Conservation (phyloP, 1,284 basidiomycete species). For the Rhodotorula sp. region DNA sequence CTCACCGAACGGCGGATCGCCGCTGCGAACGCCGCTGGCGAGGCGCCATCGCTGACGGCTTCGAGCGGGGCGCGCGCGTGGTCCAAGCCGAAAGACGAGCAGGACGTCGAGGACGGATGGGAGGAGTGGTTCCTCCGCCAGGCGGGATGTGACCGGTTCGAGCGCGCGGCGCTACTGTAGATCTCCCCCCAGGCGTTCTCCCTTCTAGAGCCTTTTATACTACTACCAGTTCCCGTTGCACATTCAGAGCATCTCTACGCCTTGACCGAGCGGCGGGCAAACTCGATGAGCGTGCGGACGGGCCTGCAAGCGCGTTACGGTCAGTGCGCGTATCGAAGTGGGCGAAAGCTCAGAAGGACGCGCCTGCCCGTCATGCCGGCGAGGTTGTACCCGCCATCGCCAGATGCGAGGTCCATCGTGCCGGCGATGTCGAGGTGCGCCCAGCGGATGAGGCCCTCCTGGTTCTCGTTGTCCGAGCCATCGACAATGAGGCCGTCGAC, state of each 20-base stretch:
- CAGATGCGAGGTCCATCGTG: conserved; percentile 46
- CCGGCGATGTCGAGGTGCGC: conserved; percentile 80
- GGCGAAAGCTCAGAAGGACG: not conserved
- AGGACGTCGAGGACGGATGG: conserved; percentile 17
- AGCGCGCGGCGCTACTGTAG: conserved; percentile 5
- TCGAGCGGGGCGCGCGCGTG: not conserved
- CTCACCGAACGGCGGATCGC: conserved; percentile 14
- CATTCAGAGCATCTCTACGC: not conserved
- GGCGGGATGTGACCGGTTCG: conserved; percentile 36
- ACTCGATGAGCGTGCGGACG: conserved; percentile 36
- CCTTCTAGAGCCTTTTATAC: not conserved
- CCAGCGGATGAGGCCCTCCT: conserved; percentile 37
- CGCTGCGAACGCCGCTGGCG: conserved; percentile 9
- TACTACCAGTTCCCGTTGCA: not conserved
- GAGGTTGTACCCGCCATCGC: conserved; percentile 38
- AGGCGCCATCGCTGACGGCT: conserved; percentile 18
- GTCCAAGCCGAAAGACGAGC: not conserved
- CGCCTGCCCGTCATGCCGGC: conserved; percentile 38
- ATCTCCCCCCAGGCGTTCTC: too few relatives aligned
- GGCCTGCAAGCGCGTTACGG: not conserved
- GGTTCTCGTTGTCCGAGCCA: conserved; percentile 56
- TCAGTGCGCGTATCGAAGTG: not conserved
- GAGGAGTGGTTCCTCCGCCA: conserved; percentile 33
- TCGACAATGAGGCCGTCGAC: conserved; percentile 58
- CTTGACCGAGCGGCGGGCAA: conserved; percentile 31